Evolutionary conservation across 2,329 filamentous ascomycete species (phyloP).

Genomic region (Didymella sp.): DNA sequence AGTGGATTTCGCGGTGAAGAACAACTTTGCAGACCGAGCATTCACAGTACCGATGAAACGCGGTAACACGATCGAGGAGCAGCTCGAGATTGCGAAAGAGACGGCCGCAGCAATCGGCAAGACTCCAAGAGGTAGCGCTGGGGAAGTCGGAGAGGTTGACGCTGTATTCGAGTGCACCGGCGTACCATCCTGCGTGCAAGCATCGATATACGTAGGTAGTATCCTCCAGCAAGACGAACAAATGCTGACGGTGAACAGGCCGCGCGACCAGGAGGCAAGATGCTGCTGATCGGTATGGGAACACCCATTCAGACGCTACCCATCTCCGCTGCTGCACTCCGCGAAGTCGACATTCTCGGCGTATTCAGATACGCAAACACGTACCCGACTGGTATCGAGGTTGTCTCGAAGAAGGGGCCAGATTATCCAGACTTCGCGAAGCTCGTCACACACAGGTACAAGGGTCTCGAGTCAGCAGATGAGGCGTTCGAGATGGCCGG

Average conservation of each 20-base stretch:
- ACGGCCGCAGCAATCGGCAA: slow-evolving; percentile 54
- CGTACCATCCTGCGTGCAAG: slow-evolving; percentile 76
- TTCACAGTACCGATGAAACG: slow-evolving; percentile 57
- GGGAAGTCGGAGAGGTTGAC: slow-evolving; percentile 64
- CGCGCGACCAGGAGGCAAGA: slow-evolving; percentile 71
- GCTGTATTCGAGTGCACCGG: slow-evolving; percentile 79
- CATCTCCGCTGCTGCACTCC: slow-evolving; percentile 72
- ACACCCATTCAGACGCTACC: slow-evolving; percentile 77
- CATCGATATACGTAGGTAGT: slow-evolving; percentile 68
- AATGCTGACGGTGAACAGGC: slow-evolving; percentile 48
- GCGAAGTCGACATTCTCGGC: slow-evolving; percentile 79
- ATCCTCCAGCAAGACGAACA: not conserved
- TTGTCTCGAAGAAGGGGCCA: slow-evolving; percentile 55
- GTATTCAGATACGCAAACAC: slow-evolving; percentile 81
- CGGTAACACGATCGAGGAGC: slow-evolving; percentile 61
- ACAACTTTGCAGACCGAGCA: slow-evolving; percentile 56
- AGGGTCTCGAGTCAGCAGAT: slow-evolving; percentile 67
- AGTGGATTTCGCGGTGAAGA: slow-evolving; percentile 61
- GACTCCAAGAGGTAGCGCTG: slow-evolving; percentile 42
- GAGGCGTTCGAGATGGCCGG: slow-evolving; percentile 74
- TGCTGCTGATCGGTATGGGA: slow-evolving; percentile 82
- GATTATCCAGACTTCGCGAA: slow-evolving; percentile 69
- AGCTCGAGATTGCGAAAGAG: slow-evolving; percentile 59
- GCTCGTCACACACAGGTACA: slow-evolving; percentile 76
- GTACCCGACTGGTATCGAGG: slow-evolving; percentile 73